These are phyloP conservation scores for Lactarius evosmus DNA, from an alignment of 768 basidiomycete species.

Conservation along the genomic window DNA sequence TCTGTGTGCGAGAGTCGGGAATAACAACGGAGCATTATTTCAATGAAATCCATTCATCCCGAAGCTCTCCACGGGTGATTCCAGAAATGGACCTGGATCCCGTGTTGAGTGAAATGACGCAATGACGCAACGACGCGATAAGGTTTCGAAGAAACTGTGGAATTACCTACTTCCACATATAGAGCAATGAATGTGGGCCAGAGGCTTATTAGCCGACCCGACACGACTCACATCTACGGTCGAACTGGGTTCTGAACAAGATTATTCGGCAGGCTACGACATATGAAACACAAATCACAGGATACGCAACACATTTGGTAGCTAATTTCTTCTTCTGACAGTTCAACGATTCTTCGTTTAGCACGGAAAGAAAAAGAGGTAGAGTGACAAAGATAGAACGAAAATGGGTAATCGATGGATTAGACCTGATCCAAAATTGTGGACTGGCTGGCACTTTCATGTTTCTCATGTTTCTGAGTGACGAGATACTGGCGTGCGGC, in stretches of 20 bases:
- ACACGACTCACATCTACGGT: neutral
- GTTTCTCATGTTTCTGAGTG: neutral
- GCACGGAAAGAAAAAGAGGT: neutral
- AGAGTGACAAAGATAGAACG: neutral
- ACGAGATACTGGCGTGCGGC: slow-evolving; percentile 9
- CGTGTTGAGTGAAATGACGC: slow-evolving; percentile 26
- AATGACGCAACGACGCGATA: neutral
- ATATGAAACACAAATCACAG: neutral
- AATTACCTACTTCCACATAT: neutral
- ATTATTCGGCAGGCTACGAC: neutral
- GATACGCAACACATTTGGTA: neutral
- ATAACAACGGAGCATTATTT: slow-evolving; percentile 82
- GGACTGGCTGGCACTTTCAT: neutral
- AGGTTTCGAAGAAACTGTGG: neutral
- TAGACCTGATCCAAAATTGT: neutral
- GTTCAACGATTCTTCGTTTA: neutral
- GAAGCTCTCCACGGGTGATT: slow-evolving; percentile 71
- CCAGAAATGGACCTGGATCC: slow-evolving; percentile 29
- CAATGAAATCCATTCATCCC: slow-evolving; percentile 98
- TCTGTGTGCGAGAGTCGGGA: slow-evolving; percentile 90
- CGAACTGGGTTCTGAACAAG: neutral
- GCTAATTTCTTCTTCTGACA: neutral
- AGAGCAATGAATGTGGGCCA: neutral
- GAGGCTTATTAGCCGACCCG: neutral
- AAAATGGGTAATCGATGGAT: neutral